Base-by-base conservation (phyloP, 1,284 basidiomycete genomes). In the Chalciporus sp. region DNA sequence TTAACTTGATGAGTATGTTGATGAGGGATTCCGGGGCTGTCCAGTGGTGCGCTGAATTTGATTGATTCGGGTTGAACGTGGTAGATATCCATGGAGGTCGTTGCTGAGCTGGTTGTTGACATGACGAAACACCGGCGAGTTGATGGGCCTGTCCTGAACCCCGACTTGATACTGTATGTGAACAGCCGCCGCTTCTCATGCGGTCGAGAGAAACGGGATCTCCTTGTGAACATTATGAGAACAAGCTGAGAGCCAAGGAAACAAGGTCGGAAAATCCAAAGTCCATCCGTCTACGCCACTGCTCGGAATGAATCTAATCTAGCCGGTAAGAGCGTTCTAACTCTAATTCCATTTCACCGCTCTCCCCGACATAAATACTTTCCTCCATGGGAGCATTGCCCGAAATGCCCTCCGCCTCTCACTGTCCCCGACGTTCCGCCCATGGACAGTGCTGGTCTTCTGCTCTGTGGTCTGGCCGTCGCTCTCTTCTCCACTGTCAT, bases 351-450 rank as follows among this genome's bases (percentile, higher is more conserved):
- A 62, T 56, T 49, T 61, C 53, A 55, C 67, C 52, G 55, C 60
- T 44, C 56, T 53, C 26, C 49, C 58, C 58, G 47, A 67, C 69
- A 70, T 68, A 68, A 68, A 68, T 68, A 68, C 70, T 47, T 49
- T 28, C 49, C 48, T 53, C 43, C 62, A 59, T 64, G 62, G 50
- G 51, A 47, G 46, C 51, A 44, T 41, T 40, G 51, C 58, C 58
- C 47, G 57, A 65, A 71, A 72, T 72, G 68, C 64, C 53, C 63
- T 46, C 62, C 58, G 49, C 53, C 61, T 57, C 58, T 47, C 50
- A 63, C 48, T 60, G 5, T 28, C 43, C 55, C 52, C 59, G 58
- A 58, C 60, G 51, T 39, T 58, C 56, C 50, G 57, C 56, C 33
- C 50, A 71, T 69, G 69, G 58, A 64, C 63, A 59, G 58, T 52